Conservation (phyloP, 2,329 filamentous ascomycete species). For the Pseudogymnoascus sp. region DNA sequence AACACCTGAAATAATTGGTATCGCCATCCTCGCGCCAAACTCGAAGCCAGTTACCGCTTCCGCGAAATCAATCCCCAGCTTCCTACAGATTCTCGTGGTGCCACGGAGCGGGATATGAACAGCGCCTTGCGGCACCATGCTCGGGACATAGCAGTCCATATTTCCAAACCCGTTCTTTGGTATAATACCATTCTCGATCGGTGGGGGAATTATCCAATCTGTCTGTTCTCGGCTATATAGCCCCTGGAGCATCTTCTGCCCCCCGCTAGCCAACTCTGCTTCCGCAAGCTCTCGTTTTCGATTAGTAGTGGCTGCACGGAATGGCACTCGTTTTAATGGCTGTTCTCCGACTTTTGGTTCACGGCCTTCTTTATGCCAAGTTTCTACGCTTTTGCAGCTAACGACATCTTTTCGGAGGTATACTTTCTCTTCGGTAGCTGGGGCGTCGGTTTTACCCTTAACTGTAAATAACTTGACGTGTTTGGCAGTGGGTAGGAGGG, state of each 20-base stretch:
- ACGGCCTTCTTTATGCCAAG: constrained; percentile 95
- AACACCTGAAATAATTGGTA: constrained; percentile 84
- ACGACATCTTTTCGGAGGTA: constrained; percentile 73
- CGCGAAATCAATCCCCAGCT: constrained; percentile 77
- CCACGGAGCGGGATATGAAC: constrained; percentile 75
- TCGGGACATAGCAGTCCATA: constrained; percentile 88
- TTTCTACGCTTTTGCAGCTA: constrained; percentile 82
- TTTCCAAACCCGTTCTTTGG: constrained; percentile 95
- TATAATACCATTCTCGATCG: constrained; percentile 75
- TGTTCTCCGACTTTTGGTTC: constrained; percentile 61
- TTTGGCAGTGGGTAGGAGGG: constrained; percentile 59
- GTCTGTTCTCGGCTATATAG: constrained; percentile 80
- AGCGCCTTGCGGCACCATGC: constrained; percentile 83
- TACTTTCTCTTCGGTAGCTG: constrained; percentile 70
- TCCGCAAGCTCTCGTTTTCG: constrained; percentile 85
- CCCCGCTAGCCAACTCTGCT: constrained; percentile 61
- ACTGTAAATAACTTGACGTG: constrained; percentile 68
- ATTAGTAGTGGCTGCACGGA: constrained; percentile 82
- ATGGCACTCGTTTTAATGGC: constrained; percentile 79
- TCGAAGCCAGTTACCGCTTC: constrained; percentile 96
- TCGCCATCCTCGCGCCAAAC: constrained; percentile 88
- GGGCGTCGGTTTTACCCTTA: constrained; percentile 64
- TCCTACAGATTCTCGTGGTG: constrained; percentile 71
- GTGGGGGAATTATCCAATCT: constrained; percentile 87
- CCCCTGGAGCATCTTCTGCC: constrained; percentile 77